Evolutionary conservation across 1,284 basidiomycete genomes (phyloP).

Genomic region (Cutaneotrichosporon cavernicola): DNA sequence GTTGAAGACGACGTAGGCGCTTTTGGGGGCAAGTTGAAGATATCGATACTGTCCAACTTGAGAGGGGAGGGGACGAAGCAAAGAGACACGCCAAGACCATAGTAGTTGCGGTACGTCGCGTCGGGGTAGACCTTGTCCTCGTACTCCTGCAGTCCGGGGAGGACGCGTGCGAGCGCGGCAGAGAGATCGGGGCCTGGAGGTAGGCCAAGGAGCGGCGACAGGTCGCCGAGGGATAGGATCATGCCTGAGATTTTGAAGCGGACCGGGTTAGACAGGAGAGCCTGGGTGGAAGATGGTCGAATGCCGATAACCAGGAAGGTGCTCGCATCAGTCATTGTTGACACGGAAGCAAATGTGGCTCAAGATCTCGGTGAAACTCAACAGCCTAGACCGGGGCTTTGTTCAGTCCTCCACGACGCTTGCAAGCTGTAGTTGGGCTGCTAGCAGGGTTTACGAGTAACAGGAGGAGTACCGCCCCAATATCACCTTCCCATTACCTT

Average conservation of each 20-base stretch:
- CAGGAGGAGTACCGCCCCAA: too few relatives aligned
- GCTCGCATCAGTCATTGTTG: background rate
- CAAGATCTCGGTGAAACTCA: too few relatives aligned
- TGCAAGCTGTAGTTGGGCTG: too few relatives aligned
- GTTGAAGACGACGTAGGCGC: constrained; percentile 1
- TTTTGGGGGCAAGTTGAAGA: constrained; percentile 63
- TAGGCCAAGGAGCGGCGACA: constrained; percentile 22
- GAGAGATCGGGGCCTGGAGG: constrained; percentile 19
- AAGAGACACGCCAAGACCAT: constrained; percentile 71
- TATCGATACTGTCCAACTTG: constrained; percentile 68
- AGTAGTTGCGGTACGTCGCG: constrained; percentile 80
- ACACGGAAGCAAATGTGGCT: background rate
- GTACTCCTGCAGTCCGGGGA: constrained; percentile 47
- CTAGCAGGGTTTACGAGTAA: too few relatives aligned
- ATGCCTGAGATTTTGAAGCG: background rate
- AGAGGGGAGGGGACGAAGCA: constrained; percentile 60
- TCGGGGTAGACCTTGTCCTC: constrained; percentile 76
- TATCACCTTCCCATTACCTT: too few relatives aligned
- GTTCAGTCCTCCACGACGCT: too few relatives aligned
- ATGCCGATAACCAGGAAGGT: background rate
- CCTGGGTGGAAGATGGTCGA: background rate
- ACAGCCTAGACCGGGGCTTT: too few relatives aligned
- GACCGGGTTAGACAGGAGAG: background rate
- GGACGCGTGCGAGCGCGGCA: constrained; percentile 15
- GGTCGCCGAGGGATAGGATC: constrained; percentile 15